Evolutionary conservation across 1,284 basidiomycete genomes (phyloP), one percentile per base, ranked within the genome.

Genomic region (Heterobasidion parviporum): DNA sequence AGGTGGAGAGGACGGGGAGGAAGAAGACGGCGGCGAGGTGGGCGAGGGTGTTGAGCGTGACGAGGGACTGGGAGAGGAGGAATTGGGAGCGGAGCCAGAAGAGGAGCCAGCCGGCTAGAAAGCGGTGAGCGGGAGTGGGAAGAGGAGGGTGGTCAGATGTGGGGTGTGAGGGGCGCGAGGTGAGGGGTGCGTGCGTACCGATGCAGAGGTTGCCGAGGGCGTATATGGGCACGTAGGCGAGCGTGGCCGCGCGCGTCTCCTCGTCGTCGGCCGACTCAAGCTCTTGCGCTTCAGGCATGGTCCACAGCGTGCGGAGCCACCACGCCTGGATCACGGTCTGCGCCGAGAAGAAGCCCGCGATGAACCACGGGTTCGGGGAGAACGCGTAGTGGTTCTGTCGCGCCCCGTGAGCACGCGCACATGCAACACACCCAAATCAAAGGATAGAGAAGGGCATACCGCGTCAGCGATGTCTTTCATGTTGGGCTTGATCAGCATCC

Each of bases 381-480:
- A 69, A 70, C 1, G 69, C 71, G 36, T 67, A 71, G 52, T 72
- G 69, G 54, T 72, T 69, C 70, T 72, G 12, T 9, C 41, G 41
- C 16, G 12, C 41, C 3, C 41, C 12, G 41, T 12, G 14, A 44
- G 12, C 3, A 44, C 41, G 41, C 12, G 2, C 41, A 7, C 16
- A 16, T 2, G 41, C 41, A 44, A 45, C 12, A 15, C 32, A 9
- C n/a, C n/a, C n/a, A n/a, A n/a, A n/a, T n/a, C n/a, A n/a, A n/a
- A n/a, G n/a, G n/a, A n/a, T n/a, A n/a, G n/a, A n/a, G n/a, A n/a
- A n/a, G n/a, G n/a, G n/a, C n/a, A n/a, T n/a, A n/a, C n/a, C n/a
- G n/a, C 64, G 43, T 71, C 69, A 3, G 69, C 68, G 26, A 72
- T 54, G 15, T 71, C 65, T 56, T 72, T 72, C 68, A 71, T 71